phyloP scores from a whole-genome alignment of 2,329 filamentous ascomycete genomes.

The Aspergillus pseudoglaucus region DNA sequence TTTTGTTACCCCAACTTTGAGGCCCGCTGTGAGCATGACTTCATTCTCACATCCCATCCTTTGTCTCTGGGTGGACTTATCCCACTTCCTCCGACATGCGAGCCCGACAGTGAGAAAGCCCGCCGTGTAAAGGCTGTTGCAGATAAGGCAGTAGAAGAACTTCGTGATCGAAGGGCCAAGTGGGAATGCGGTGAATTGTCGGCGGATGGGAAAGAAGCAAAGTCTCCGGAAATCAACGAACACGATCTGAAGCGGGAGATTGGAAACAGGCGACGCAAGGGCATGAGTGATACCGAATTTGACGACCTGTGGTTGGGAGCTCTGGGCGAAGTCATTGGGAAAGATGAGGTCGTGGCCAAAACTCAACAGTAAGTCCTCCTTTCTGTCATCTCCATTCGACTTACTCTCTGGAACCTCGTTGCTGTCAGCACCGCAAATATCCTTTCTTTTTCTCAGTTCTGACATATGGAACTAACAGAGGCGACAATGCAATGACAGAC shows the following conservation, averaged over 20 bases:
- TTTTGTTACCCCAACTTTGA: conserved; percentile 75
- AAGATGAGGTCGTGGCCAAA: conserved; percentile 55
- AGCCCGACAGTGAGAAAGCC: conserved; percentile 89
- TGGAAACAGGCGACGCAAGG: conserved; percentile 68
- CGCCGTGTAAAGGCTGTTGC: conserved; percentile 80
- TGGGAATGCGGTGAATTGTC: conserved; percentile 80
- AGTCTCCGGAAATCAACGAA: conserved; percentile 60
- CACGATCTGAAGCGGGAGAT: conserved; percentile 71
- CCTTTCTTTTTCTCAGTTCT: conserved; percentile 25
- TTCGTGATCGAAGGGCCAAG: conserved; percentile 77
- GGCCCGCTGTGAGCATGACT: conserved; percentile 77
- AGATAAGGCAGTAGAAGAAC: conserved; percentile 77
- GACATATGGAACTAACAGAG: conserved; percentile 77
- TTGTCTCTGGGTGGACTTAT: conserved; percentile 72
- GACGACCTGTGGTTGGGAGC: conserved; percentile 65
- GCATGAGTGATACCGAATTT: conserved; percentile 81
- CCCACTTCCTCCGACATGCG: conserved; percentile 83
- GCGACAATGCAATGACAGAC: conserved; percentile 65
- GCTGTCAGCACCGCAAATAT: conserved; percentile 12
- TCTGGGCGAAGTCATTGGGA: conserved; percentile 44
- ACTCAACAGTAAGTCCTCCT: conserved; percentile 51
- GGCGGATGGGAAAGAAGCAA: conserved; percentile 53
- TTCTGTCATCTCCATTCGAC: conserved; percentile 13
- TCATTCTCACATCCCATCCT: conserved; percentile 77
- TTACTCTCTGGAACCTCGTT: conserved; percentile 7